Evolutionary conservation across 805 yeast species (phyloP), one percentile per base, ranked within the genome.

Genomic region (Teunomyces gatunensis): DNA sequence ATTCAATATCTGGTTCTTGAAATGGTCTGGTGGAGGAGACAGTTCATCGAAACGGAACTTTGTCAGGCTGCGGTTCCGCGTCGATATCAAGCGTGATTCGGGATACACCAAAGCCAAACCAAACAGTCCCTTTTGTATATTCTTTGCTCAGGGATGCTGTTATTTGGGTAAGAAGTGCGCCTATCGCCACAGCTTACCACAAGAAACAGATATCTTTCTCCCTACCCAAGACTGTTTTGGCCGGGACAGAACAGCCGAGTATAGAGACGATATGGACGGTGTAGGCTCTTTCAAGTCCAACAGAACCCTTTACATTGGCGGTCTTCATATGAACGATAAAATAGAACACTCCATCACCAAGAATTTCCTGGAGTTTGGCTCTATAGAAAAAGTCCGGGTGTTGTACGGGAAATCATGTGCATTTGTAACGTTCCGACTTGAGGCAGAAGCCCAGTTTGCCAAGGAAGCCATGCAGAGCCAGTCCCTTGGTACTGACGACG

Each of bases 391-490:
- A 47, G 75, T 87, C 23, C 74, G 85, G 51, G 83, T 84, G 12
- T 66, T 88, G 11, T 75, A 78, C 45, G 68, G 69, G 21, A 83
- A 84, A 57, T 80, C 81, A 34, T 81, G 91, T 58, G 96, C 91
- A 0, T 91, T 92, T 68, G 79, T 94, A 5, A 84, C 87, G 0
- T 92, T 71, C 59, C 74, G 73, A 47, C 63, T 74, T 30, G 96
- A 89, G 56, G 63, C 77, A 17, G 84, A 79, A 59, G 97, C 97
- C 0, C 97, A 92, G 63, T 94, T 92, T 73, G 96, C 97, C 0
- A 88, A 89, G 58, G 98, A 92, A 64, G 96, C 96, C 1, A 89
- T 92, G 96, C 80, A 85, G 34, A 84, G 84, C 39, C 98, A 92
- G 63, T 77, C 87, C 6, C 62, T 91, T 6, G 62, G 55, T 20